phyloP scores from a whole-genome alignment of 441 rosid genomes.

The Viola pubescens region DNA sequence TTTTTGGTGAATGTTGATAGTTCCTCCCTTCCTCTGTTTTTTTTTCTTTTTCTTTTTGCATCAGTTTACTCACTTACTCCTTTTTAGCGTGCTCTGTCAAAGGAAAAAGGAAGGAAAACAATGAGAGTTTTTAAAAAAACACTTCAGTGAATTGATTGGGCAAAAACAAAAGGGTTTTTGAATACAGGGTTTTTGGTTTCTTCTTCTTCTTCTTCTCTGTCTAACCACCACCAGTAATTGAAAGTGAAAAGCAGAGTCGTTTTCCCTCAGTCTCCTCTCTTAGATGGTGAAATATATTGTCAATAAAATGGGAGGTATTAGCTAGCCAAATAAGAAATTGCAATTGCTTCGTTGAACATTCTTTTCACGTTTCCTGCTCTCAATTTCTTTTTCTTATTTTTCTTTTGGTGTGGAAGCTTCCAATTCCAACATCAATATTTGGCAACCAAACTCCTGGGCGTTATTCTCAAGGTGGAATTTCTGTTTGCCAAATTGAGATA shows the following conservation, averaged over 20 bases:
- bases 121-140: neutral
- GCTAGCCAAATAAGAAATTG: no score
- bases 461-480: conserved; percentile 9
- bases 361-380: neutral
- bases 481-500: conserved; percentile 2
- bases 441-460: conserved; percentile 12
- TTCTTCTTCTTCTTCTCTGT: neutral
- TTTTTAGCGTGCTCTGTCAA: conserved; percentile 18
- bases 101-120: neutral
- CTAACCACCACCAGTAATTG: neutral
- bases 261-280: neutral
- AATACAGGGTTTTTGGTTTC: neutral
- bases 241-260: neutral
- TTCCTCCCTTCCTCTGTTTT: neutral
- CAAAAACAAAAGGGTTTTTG: conserved; percentile 6
- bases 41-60: no score
- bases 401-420: neutral
- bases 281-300: neutral
- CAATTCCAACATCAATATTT: neutral
- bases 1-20: conserved; percentile 6
- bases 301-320: no score
- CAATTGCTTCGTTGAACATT: neutral
- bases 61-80: neutral
- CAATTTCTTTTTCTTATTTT: neutral
- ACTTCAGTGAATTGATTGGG: conserved; percentile 1